phyloP scores from a whole-genome alignment of 2,329 filamentous ascomycete genomes.

The Calycina herbarum region DNA sequence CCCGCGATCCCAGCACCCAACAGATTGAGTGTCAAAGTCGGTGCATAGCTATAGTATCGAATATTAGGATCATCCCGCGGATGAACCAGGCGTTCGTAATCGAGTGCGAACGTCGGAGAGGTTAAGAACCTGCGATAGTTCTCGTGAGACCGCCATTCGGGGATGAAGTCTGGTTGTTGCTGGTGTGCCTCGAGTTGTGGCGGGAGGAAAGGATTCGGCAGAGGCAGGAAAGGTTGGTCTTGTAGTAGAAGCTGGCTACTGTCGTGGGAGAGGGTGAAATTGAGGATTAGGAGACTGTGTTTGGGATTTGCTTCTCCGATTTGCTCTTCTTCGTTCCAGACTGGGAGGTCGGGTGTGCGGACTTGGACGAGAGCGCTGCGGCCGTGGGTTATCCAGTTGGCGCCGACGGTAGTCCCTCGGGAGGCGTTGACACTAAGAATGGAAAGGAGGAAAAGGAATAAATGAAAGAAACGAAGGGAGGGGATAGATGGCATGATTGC shows the following conservation, averaged over 20 bases:
- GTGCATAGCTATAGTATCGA: slow-evolving; percentile 11
- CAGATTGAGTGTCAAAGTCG: slow-evolving; percentile 13
- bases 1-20: slow-evolving; percentile 17
- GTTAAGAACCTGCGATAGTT: background rate
- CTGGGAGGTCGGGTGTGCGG: slow-evolving; percentile 22
- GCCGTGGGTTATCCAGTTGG: slow-evolving; percentile 25
- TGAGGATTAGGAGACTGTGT: slow-evolving; percentile 23
- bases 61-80: slow-evolving; percentile 17
- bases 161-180: slow-evolving; percentile 7
- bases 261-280: slow-evolving; percentile 27
- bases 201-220: slow-evolving; percentile 20
- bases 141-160: background rate
- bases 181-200: slow-evolving; percentile 23
- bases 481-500: background rate
- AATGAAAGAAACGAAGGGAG: background rate
- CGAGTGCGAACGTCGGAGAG: slow-evolving; percentile 6
- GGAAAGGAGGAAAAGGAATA: background rate
- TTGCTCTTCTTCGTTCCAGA: slow-evolving; percentile 19
- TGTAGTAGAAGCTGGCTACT: slow-evolving; percentile 26
- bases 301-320: slow-evolving; percentile 18
- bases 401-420: background rate
- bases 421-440: background rate
- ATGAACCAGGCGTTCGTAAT: slow-evolving; percentile 16
- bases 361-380: slow-evolving; percentile 25
- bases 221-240: slow-evolving; percentile 25